Evolutionary conservation across 257 asterid species (phyloP), one percentile per base, ranked within the genome.

Genomic region (Penstemon barbatus): DNA sequence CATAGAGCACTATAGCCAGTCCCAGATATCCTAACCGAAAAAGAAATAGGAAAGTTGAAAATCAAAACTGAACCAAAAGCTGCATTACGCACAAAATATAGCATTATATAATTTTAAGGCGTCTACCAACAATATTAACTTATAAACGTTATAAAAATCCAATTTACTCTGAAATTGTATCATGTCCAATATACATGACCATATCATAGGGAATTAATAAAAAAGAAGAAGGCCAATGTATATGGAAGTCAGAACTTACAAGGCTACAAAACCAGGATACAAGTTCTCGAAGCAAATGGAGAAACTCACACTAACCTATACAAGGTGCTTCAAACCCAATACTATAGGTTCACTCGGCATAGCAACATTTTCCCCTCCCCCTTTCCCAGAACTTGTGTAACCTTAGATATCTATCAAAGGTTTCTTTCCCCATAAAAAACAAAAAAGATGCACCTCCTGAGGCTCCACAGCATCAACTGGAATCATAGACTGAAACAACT

Each of bases 181-280:
- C 56, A 33, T 52, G 71, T 64, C 58, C 56, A 54, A 70, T 70
- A 36, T 75, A 76, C 80, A 71, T 54, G 44, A 71, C 61, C 60
- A 40, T 69, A 59, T 48, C 42, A 68, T 50, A 52, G n/a, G 10
- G 9, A 68, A 11, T 5, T 7, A 41, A 57, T 10, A 65, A 9
- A 57, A 46, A 8, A 49, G 4, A 12, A 49, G 10, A 12, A 11
- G 54, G 15, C 15, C 54, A 49, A 49, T 43, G 46, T 43, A 46
- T 46, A 49, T 49, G 13, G 4, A 49, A 49, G 54, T 49, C 54
- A 49, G 5, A 49, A 10, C 54, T 46, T 12, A 46, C 52, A 46
- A 7, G 52, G 54, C 54, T 49, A 49, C 54, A 49, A 49, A 49
- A 49, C 54, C 54, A 49, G 54, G 54, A 49, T 10, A 49, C 54